Base-by-base conservation (phyloP, 495 filamentous ascomycete species). In the Talaromyces stipitatus region DNA sequence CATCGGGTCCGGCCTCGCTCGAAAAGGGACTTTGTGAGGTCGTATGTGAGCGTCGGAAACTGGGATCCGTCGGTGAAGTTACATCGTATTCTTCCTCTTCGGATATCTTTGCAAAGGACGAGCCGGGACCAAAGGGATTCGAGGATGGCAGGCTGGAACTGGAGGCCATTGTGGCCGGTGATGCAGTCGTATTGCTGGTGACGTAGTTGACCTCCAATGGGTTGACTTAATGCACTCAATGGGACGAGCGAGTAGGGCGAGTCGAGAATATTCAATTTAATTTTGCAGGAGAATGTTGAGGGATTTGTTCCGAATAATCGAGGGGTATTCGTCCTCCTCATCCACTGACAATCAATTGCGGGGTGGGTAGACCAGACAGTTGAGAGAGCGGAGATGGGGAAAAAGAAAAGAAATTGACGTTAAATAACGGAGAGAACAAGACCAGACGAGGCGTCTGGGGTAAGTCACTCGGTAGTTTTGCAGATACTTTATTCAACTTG, bases 61-160 rank as follows among this genome's bases (percentile, higher is more conserved):
- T 78, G 46, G 79, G 60, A 27, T 82, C 71, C 56, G 82, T 86
- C 58, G 84, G 84, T 64, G 83, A 85, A 69, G 75, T 78, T 75
- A 85, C 79, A 63, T 80, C 76, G 60, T 80, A 82, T 61, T 86
- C 84, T 16, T 87, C 84, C 45, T 86, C 84, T 52, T 80, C 77
- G 1, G 82, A 63, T 50, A 78, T 78, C 64, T 82, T 78, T 56
- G 79, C 77, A 61, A 72, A 72, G 50, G 67, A 48, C 46, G 66
- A 54, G n/a, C 63, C 68, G n/a, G 65, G 61, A 60, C 32, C 62
- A 54, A 82, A 82, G 30, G 84, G 82, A 65, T 82, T 83, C 61
- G 70, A 73, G 62, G 77, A 78, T 50, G 83, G 77, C 65, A 83
- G 82, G 54, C 73, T 78, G 65, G 66, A 78, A 59, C 60, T 73